These are phyloP conservation scores for Entamoeba moshkovskii DNA, from an alignment of 208 protist species.

Conservation along the genomic window DNA sequence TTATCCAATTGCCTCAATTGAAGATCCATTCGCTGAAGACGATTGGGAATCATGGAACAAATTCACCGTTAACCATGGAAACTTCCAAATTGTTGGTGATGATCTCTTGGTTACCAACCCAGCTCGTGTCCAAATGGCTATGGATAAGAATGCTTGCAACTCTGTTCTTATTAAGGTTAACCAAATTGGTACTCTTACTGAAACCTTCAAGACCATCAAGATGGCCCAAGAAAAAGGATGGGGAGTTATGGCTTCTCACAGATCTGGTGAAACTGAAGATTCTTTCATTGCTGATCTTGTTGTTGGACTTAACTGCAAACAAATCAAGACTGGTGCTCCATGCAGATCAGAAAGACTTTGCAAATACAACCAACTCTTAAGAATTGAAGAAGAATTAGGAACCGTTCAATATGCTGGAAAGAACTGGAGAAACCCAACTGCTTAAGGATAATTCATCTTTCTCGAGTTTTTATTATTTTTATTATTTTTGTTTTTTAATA, in stretches of 20 bases:
- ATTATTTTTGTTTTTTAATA: not conserved
- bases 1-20: constrained; percentile 89
- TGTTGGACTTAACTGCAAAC: constrained; percentile 75
- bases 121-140: constrained; percentile 71
- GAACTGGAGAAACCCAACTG: not conserved
- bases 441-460: not conserved
- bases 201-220: constrained; percentile 78
- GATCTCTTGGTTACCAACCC: constrained; percentile 91
- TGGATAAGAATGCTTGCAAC: constrained; percentile 72
- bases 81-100: constrained; percentile 85
- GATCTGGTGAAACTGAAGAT: constrained; percentile 91
- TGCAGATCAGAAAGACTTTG: constrained; percentile 81
- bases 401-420: not conserved
- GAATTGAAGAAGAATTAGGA: constrained; percentile 76
- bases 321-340: constrained; percentile 95
- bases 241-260: constrained; percentile 75
- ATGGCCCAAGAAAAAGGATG: constrained; percentile 60
- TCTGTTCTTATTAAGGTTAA: constrained; percentile 95
- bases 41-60: constrained; percentile 57
- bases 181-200: constrained; percentile 90
- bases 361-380: constrained; percentile 97
- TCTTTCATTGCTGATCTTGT: constrained; percentile 92
- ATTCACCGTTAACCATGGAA: constrained; percentile 48
- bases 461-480: not conserved
- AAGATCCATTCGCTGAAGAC: constrained; percentile 95